Conservation (phyloP, 805 yeast species). For the Nakazawaea wyomingensis region DNA sequence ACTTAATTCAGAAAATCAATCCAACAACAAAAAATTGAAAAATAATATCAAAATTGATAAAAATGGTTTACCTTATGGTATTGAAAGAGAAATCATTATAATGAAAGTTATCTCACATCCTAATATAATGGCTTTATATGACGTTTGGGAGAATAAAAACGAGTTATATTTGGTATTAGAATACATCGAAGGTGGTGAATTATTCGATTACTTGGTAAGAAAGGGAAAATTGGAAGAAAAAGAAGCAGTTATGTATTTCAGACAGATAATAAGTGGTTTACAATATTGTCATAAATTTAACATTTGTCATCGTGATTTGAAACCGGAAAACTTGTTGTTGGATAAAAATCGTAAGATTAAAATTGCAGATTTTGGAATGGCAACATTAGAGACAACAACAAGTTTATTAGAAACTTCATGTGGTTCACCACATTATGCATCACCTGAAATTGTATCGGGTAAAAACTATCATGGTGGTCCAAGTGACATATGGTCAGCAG, state of each 20-base stretch:
- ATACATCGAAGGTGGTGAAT: conserved; percentile 96
- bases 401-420: conserved; percentile 88
- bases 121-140: conserved; percentile 72
- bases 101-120: conserved; percentile 79
- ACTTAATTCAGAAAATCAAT: conserved; percentile 49
- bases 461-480: conserved; percentile 94
- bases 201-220: conserved; percentile 86
- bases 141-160: conserved; percentile 83
- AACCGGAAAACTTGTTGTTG: conserved; percentile 72
- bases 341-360: conserved; percentile 86
- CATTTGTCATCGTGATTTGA: conserved; percentile 73
- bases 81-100: conserved; percentile 78
- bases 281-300: conserved; percentile 62
- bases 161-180: conserved; percentile 84
- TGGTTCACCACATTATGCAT: conserved; percentile 98
- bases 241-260: conserved; percentile 87
- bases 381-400: conserved; percentile 82
- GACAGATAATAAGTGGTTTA: conserved; percentile 62
- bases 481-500: conserved; percentile 97
- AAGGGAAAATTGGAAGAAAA: conserved; percentile 82
- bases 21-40: conserved; percentile 18
- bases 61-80: conserved; percentile 71
- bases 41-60: conserved; percentile 37
- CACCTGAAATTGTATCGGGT: conserved; percentile 97
- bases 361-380: conserved; percentile 99